Evolutionary conservation across 176 grass and related monocot species (phyloP), one percentile per base, ranked within the genome.

Genomic region (Luzula sylvatica): DNA sequence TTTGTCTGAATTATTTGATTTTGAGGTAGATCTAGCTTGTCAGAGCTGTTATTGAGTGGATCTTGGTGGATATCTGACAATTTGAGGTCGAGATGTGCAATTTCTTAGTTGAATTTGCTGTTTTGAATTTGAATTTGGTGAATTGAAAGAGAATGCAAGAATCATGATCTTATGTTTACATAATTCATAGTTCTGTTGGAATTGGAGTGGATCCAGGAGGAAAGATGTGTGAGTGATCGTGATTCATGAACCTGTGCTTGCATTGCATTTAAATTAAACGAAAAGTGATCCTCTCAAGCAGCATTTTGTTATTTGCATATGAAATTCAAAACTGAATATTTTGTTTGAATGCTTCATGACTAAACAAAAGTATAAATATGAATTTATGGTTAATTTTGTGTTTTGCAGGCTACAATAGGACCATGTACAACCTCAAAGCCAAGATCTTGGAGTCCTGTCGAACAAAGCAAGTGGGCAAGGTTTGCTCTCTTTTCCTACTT

Each of bases 391-490:
- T 7, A 7, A 35, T 9, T 7, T 35, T 28, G 60, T 48, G 55
- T 54, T 26, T 18, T 67, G 11, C 52, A 95, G 89, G 83, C 83
- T 17, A 88, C 83, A 11, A 83, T 78, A 2, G 83, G 83, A 54
- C 89, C 93, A 29, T 98, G 93, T 45, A 83, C 75, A 71, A 78
- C 74, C 63, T 72, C 78, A 22, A 92, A 83, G 74, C 78, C 93
- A 22, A 90, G 86, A 52, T 74, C 75, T 18, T 98, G 85, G 93
- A 98, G 59, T 55, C 93, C 82, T 17, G 85, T 92, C 68, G 93
- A 92, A 56, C 74, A 92, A 63, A 77, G 84, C 75, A 92, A 92
- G 79, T 98, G 93, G 93, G 86, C 65, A 13, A 90, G 85, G 85
- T 98, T 78, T 17, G 71, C 75, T 20, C 75, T 20, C 12, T 51